Base-by-base conservation (phyloP, 345 rosid species). In the Luvunga scandens region DNA sequence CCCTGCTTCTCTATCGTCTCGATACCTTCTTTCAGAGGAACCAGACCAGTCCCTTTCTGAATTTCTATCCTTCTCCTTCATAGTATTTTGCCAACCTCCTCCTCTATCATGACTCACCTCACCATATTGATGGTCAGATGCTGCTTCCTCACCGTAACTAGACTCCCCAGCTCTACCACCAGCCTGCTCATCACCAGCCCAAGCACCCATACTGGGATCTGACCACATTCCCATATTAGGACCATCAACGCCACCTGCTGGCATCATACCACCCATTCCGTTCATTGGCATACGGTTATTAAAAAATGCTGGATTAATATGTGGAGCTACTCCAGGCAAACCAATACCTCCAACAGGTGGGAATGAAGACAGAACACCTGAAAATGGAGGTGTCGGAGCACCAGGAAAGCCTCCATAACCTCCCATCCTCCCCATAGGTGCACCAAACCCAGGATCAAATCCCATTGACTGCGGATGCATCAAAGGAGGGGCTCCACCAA, bases 201-300 rank as follows among this genome's bases (percentile, higher is more conserved):
- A 90, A 80, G 96, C 93, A 66, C 90, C 90, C 89, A 91, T 92
- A 77, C 73, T 84, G 33, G 88, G 90, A 78, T 91, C 95, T 36
- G 92, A 84, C 97, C 95, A 91, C 91, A 91, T 91, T 78, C 92
- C 95, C 91, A 89, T 87, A 76, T 83, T 87, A 69, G 91, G 93
- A n/a, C 92, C 94, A 79, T 91, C 97, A 73, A 90, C 83, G 71
- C 87, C 91, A 71, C 86, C 56, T 31, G 81, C 72, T 8, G 89
- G 92, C 93, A 91, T 88, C 95, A 93, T 92, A 48, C 95, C 95
- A 48, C 95, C 93, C 92, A 92, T 87, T 73, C 87, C 93, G 83
- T 82, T 86, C 86, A 90, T 88, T 5, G 92, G 92, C 92, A 92
- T 90, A 66, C 93, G 92, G 72, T 90, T 84, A 50, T 90, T 91